These are phyloP conservation scores for Calycina marina DNA, from an alignment of 2,329 filamentous ascomycete species.

Conservation along the genomic window DNA sequence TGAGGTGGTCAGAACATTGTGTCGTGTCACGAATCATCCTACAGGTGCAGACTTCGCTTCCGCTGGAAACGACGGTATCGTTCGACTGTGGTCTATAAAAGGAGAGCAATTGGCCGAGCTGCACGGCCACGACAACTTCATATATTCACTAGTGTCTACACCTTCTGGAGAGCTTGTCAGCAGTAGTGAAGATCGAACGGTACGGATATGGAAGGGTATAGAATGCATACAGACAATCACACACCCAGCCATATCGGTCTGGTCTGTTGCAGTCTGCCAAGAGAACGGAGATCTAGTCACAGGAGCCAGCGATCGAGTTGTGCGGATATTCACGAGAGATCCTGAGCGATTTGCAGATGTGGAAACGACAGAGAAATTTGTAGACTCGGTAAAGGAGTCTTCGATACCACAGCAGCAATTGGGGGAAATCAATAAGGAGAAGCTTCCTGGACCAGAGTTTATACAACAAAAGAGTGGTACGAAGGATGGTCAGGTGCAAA, in stretches of 20 bases:
- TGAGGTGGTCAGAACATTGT: slow-evolving; percentile 80
- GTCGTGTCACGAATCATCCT: slow-evolving; percentile 58
- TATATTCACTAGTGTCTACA: slow-evolving; percentile 68
- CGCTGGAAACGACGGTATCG: slow-evolving; percentile 80
- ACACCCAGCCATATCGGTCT: slow-evolving; percentile 91
- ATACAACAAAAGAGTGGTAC: slow-evolving; percentile 68
- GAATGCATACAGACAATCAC: slow-evolving; percentile 92
- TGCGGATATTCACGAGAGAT: slow-evolving; percentile 70
- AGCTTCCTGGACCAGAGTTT: slow-evolving; percentile 79
- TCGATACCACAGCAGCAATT: slow-evolving; percentile 80
- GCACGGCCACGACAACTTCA: slow-evolving; percentile 83
- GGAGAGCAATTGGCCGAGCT: slow-evolving; percentile 66
- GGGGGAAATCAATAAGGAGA: slow-evolving; percentile 77
- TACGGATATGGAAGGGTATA: slow-evolving; percentile 71
- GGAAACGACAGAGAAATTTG: slow-evolving; percentile 57
- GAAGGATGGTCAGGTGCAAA: slow-evolving; percentile 93
- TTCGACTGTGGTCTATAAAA: slow-evolving; percentile 73
- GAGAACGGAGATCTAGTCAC: slow-evolving; percentile 87
- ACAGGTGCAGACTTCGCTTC: slow-evolving; percentile 88
- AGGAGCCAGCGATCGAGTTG: slow-evolving; percentile 76
- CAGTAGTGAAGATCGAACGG: slow-evolving; percentile 85
- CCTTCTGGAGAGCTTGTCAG: slow-evolving; percentile 82
- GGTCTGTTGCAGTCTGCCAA: slow-evolving; percentile 71
- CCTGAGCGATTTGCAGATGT: slow-evolving; percentile 54
- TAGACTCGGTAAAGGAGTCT: slow-evolving; percentile 67